These are phyloP conservation scores for Berberis thunbergii DNA, from an alignment of 164 flowering plant genomes.

Conservation along the genomic window DNA sequence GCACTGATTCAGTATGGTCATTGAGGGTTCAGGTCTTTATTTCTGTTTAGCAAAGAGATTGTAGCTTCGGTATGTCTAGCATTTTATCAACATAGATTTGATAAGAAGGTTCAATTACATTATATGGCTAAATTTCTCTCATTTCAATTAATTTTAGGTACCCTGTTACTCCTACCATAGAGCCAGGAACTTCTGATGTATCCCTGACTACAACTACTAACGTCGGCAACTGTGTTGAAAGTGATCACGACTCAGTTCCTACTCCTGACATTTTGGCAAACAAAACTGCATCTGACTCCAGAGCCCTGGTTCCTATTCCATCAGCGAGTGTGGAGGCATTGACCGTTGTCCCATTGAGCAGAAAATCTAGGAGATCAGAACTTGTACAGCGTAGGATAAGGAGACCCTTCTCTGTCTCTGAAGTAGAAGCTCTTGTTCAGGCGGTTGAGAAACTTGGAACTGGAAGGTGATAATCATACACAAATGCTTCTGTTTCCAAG, in stretches of 20 bases:
- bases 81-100: background rate
- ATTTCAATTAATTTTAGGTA: conserved; percentile 43
- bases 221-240: conserved; percentile 39
- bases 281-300: conserved; percentile 43
- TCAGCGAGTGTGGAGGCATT: conserved; percentile 46
- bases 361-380: conserved; percentile 63
- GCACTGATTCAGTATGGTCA: no score
- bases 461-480: no score
- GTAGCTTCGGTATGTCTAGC: background rate
- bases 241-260: conserved; percentile 63
- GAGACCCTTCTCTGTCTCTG: conserved; percentile 90
- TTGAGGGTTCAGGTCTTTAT: background rate
- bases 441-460: conserved; percentile 98
- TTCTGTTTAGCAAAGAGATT: background rate
- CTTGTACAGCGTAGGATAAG: conserved; percentile 82
- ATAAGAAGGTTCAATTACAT: background rate
- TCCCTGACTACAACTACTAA: conserved; percentile 30
- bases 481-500: no score
- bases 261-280: conserved; percentile 43
- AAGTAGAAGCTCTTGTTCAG: conserved; percentile 96
- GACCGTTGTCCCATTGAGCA: conserved; percentile 43
- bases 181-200: conserved; percentile 25
- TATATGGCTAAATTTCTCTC: no score
- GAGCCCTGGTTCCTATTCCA: conserved; percentile 58
- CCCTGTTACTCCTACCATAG: conserved; percentile 18